Evolutionary conservation across 768 basidiomycete genomes (phyloP), one percentile per base, ranked within the genome.

Genomic region (Lentinula boryana): DNA sequence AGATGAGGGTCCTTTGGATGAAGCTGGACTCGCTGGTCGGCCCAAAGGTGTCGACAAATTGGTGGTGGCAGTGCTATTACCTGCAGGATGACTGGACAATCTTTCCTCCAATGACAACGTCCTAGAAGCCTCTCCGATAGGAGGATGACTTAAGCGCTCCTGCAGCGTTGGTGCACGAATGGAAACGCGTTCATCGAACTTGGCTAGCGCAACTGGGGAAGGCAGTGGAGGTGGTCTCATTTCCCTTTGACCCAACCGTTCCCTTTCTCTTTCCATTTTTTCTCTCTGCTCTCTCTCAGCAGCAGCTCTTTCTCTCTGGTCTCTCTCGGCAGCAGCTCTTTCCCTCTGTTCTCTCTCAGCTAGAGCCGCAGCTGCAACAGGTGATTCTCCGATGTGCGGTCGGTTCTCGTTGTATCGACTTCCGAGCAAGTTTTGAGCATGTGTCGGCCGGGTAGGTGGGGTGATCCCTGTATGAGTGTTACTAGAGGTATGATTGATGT

Each of bases 371-470:
- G 57, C 57, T 15, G 57, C 57, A 6, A 58, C 57, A 48, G 44
- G 57, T 5, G 57, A 58, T 23, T 58, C 57, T 6, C 57, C 57
- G 33, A 58, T 58, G 7, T 32, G 31, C 48, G 23, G 57, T 10
- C 57, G 57, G 23, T 58, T 50, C 23, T 56, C 55, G 31, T 56
- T 56, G 40, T 56, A 56, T 12, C 55, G 53, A 13, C 53, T 38
- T 27, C 15, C 53, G 21, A 23, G n/a, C 12, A 18, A 16, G 36
- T 13, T 16, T 5, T 56, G 55, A 7, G 40, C 23, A 6, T 36
- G 38, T 5, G 3, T 21, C 9, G 23, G 55, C 27, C 55, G 55
- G 16, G 23, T 31, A 31, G 36, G 40, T 40, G 40, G 38, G 27
- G 23, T 15, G 0, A 16, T 43, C 8, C 18, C 46, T n/a, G 46